These are phyloP conservation scores for Talaromyces borbonicus DNA, from an alignment of 495 filamentous ascomycete genomes.

Conservation along the genomic window DNA sequence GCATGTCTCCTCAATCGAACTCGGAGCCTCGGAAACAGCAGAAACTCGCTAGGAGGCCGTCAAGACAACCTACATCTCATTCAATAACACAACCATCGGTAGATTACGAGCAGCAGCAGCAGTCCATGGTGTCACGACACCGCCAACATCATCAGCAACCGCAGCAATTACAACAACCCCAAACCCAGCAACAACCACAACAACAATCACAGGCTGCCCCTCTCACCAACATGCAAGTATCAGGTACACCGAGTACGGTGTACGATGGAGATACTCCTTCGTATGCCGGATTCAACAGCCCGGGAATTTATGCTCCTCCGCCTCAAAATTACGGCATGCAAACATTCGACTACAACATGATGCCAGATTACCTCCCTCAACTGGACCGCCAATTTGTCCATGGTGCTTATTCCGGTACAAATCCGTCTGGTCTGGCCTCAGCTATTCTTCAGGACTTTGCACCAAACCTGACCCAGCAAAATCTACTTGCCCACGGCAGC, in stretches of 20 bases:
- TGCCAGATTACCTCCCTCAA: constrained; percentile 42
- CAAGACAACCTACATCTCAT: constrained; percentile 11
- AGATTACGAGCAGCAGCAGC: constrained; percentile 11
- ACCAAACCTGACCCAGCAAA: too few relatives aligned
- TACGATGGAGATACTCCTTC: constrained; percentile 22
- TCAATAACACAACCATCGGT: constrained; percentile 13
- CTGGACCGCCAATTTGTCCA: constrained; percentile 73
- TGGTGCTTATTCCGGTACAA: constrained; percentile 60
- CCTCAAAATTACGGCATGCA: constrained; percentile 29
- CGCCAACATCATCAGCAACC: background rate
- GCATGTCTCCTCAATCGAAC: constrained; percentile 55
- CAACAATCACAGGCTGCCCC: too few relatives aligned
- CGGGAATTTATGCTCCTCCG: constrained; percentile 17
- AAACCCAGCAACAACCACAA: too few relatives aligned
- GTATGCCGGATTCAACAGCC: constrained; percentile 24
- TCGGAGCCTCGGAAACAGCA: constrained; percentile 31
- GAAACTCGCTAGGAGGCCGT: constrained; percentile 11
- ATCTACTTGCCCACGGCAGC: background rate
- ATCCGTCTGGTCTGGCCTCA: constrained; percentile 33
- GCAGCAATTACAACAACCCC: constrained; percentile 16
- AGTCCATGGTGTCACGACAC: constrained; percentile 12
- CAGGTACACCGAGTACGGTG: constrained; percentile 24
- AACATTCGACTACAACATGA: constrained; percentile 30
- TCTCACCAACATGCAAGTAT: constrained; percentile 26
- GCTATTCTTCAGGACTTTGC: background rate